Evolutionary conservation across 352 stramenopile genomes (phyloP).

Genomic region (Globisporangium spinosum): DNA sequence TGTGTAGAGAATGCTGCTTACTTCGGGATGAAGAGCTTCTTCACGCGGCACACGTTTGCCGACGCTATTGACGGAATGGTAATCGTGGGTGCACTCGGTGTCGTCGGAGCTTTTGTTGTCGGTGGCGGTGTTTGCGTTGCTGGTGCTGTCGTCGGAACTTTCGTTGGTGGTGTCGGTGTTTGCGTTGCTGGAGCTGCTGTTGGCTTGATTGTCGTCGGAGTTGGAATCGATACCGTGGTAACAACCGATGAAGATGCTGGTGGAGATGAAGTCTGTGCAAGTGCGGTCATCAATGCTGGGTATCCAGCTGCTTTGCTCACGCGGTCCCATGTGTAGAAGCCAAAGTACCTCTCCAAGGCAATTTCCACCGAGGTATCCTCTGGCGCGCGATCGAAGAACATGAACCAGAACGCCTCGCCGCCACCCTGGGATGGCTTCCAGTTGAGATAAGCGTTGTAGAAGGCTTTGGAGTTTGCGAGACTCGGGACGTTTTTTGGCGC

Average conservation of each 20-base stretch:
- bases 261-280: slow-evolving; percentile 1
- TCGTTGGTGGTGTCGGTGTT: slow-evolving; percentile 7
- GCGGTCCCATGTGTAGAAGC: slow-evolving; percentile 53
- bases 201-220: background rate
- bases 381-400: slow-evolving; percentile 62
- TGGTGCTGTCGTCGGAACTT: slow-evolving; percentile 13
- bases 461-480: slow-evolving; percentile 40
- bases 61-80: slow-evolving; percentile 9
- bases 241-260: slow-evolving; percentile 8
- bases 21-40: slow-evolving; percentile 27
- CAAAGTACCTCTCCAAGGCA: slow-evolving; percentile 70
- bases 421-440: slow-evolving; percentile 48
- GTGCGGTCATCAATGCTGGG: background rate
- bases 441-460: slow-evolving; percentile 63
- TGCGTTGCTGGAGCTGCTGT: background rate
- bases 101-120: slow-evolving; percentile 10
- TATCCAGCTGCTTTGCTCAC: slow-evolving; percentile 7
- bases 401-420: slow-evolving; percentile 75
- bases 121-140: background rate
- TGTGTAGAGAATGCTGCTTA: slow-evolving; percentile 4
- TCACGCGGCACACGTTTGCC: slow-evolving; percentile 32
- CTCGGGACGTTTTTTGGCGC: slow-evolving; percentile 46
- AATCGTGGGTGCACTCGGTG: background rate
- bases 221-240: slow-evolving; percentile 6
- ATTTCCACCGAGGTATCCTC: slow-evolving; percentile 45